Percentiles rank a stretch among this genome's conserved stretches.
Evolutionary conservation across 169 alveolate genomes (phyloP).

Genomic region (Plasmodium gonderi): DNA sequence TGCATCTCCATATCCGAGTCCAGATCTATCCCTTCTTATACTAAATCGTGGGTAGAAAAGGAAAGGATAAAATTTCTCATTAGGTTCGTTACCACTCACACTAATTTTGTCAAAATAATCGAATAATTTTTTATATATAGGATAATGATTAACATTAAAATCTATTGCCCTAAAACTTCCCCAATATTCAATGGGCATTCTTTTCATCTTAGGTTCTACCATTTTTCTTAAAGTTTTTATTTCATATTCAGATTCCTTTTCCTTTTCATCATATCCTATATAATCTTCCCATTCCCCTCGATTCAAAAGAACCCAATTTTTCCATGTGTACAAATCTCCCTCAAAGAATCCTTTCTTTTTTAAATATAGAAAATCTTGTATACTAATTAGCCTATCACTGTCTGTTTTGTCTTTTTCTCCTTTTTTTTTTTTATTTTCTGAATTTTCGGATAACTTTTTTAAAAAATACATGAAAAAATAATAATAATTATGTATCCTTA

Average conservation of each 20-base stretch:
- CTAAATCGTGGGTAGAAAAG: constrained; percentile 80
- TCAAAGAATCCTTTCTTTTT: constrained; percentile 80
- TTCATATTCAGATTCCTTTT: constrained; percentile 44
- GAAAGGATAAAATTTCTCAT: constrained; percentile 75
- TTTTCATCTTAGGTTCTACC: constrained; percentile 76
- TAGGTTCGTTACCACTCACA: constrained; percentile 76
- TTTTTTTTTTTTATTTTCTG: background rate
- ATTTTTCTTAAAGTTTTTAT: constrained; percentile 75
- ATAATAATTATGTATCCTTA: constrained; percentile 67
- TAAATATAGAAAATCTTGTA: constrained; percentile 62
- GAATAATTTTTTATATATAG: constrained; percentile 76
- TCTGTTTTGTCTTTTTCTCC: background rate
- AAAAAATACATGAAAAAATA: constrained; percentile 55
- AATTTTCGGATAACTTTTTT: constrained; percentile 25
- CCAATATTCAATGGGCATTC: constrained; percentile 87
- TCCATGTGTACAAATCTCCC: constrained; percentile 83
- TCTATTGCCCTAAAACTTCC: constrained; percentile 85
- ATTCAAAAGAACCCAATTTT: constrained; percentile 83
- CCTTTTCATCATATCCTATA: background rate
- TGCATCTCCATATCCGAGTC: constrained; percentile 81
- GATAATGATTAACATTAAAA: constrained; percentile 36
- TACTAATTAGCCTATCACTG: constrained; percentile 13
- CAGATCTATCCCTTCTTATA: constrained; percentile 77
- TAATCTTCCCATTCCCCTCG: constrained; percentile 77
- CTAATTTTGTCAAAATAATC: constrained; percentile 76